Evolutionary conservation across 2,329 filamentous ascomycete species (phyloP), one percentile per base, ranked within the genome.

Genomic region (Cryoendolithus antarcticus): DNA sequence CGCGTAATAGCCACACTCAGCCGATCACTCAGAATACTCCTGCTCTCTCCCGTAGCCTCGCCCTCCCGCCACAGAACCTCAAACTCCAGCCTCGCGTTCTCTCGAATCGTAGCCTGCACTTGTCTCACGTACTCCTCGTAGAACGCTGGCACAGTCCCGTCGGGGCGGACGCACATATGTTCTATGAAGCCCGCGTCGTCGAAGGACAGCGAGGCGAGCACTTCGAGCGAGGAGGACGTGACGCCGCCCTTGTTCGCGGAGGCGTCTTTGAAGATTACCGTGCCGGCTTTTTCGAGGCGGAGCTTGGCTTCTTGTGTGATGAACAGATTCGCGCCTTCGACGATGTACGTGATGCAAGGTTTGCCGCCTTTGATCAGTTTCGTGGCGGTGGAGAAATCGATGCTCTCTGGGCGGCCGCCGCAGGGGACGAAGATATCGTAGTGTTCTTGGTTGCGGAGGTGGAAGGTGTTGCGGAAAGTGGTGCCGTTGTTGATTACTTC

Each of bases 231-330:
- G 0, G 91, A 96, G 1, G 86, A 95, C 1, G 91, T 98, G 34
- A 98, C 91, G 60, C 91, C 91, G 48, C 91, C 91, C 72, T 98
- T 98, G 75, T 98, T 98, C 41, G 89, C 88, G 30, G 86, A 94
- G 4, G 91, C 91, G 62, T 98, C 91, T 69, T 98, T 98, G 79
- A 86, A 95, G 31, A 98, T 65, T 53, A 96, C 77, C 57, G 86
- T 93, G 44, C 91, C 91, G n/a, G 89, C 88, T 52, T 86, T 81
- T 66, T 98, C 91, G 10, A 98, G 77, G 15, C 86, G 83, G 40
- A 96, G 74, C 69, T 96, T 96, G 53, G 89, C 89, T 55, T 98
- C 91, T 63, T 98, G 91, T 1, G 91, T 95, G 65, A 98, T 93
- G 74, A 98, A 98, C 39, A 98, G 71, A 62, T 96, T 98, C 62